Evolutionary conservation across 2,329 filamentous ascomycete species (phyloP).

Genomic region (Lachnellula subtilissima): DNA sequence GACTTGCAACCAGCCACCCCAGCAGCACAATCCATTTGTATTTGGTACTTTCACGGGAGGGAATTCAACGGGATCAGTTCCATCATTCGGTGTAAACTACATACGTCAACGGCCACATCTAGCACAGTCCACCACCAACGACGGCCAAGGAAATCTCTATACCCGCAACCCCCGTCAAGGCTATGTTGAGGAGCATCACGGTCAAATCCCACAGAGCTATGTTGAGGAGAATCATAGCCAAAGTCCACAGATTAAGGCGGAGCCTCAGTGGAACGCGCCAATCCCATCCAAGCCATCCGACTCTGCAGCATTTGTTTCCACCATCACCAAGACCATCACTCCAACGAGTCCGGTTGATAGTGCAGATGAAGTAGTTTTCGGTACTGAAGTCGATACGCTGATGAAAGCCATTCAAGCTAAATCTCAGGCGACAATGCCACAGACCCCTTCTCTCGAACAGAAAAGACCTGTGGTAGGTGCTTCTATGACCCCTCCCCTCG

Average conservation of each 20-base stretch:
- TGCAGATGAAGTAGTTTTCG: constrained; percentile 53
- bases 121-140: constrained; percentile 17
- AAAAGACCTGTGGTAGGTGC: constrained; percentile 17
- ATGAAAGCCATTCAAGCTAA: constrained; percentile 85
- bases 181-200: constrained; percentile 25
- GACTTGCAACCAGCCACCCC: constrained; percentile 33
- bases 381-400: constrained; percentile 79
- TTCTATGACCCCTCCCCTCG: constrained; percentile 32
- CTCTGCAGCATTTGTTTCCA: constrained; percentile 12
- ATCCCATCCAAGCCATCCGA: constrained; percentile 15
- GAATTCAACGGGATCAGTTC: constrained; percentile 26
- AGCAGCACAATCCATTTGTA: constrained; percentile 38
- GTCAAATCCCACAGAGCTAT: constrained; percentile 30
- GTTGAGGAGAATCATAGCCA: constrained; percentile 27
- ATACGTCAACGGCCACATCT: constrained; percentile 32
- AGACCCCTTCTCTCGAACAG: constrained; percentile 18
- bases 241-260: constrained; percentile 33
- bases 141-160: constrained; percentile 23
- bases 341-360: constrained; percentile 7
- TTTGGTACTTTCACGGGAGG: constrained; percentile 35
- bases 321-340: constrained; percentile 12
- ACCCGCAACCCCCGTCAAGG: constrained; percentile 32
- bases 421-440: constrained; percentile 37
- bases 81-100: constrained; percentile 26
- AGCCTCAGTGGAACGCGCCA: constrained; percentile 24